Base-by-base conservation (phyloP, 2,329 filamentous ascomycete genomes). In the Epichloe coenophiala region DNA sequence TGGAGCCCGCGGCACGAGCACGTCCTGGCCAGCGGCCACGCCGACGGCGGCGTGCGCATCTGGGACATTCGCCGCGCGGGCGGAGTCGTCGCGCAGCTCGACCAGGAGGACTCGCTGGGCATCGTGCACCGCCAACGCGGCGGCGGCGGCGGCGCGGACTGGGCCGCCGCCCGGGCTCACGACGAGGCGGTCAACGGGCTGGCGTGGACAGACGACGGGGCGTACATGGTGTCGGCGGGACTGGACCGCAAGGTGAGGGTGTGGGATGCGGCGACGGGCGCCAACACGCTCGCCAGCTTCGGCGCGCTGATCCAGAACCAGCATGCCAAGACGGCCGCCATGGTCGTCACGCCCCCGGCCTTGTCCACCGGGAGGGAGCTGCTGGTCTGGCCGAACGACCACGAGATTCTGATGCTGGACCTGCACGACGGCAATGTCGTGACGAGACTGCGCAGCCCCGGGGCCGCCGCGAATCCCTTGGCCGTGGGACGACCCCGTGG, bases 261-360 rank as follows among this genome's bases (percentile, higher is more conserved):
- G 1, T 97, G 91, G 91, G 78, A 95, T 62, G 80, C 86, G 2
- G 74, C 74, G 0, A 87, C 80, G 0, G 88, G 89, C 2, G 84
- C 84, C 17, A 96, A 97, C 64, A 94, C 87, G 0, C 78, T 96
- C 5, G 86, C 86, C 0, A 90, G 84, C 63, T 97, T 96, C 61
- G 89, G 89, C 0, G 86, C 90, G 1, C 75, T 82, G 31, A 75
- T 96, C 40, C 84, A 83, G 58, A 96, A 96, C 63, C 75, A 70
- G 56, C 81, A 77, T 57, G 71, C 83, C 5, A 77, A 76, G 19
- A 81, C 75, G 53, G 70, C 78, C 19, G 74, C 72, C 44, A 79
- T 88, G 52, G 68, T 88, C 50, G 65, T 82, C 8, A 73, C 81
- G 1, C 88, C 89, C 0, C 71, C 71, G 6, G 23, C 7, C 7